Evolutionary conservation across 495 filamentous ascomycete species (phyloP), one percentile per base, ranked within the genome.

Genomic region (Aspergillus haitiensis): DNA sequence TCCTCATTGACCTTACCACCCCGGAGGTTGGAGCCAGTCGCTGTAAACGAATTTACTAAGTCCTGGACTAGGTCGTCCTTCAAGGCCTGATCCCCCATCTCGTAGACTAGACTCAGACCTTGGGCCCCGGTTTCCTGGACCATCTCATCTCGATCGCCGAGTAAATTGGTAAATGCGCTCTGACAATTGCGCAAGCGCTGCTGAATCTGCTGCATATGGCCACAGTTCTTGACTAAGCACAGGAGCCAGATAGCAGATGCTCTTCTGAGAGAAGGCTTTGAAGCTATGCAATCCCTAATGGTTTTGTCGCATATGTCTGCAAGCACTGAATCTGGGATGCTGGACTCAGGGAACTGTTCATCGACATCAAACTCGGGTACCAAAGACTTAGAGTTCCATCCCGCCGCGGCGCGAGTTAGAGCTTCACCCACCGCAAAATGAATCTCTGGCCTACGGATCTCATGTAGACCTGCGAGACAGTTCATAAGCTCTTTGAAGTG

Each of bases 111-210:
- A 12, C 89, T 85, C 32, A 98, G 82, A 12, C 94, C 94, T 61
- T 94, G 82, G 12, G 92, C 93, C 2, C 95, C 94, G 2, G 93
- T 92, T 70, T 98, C 94, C 70, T 97, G 94, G 7, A 97, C 91
- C 46, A 97, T 81, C 67, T 96, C 90, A 60, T 98, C 94, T 16
- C 93, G 81, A 67, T 95, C 92, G 11, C 86, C 84, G 35, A 98
- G 82, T n/a, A 96, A 84, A 13, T 86, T 78, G 75, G 92, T 89
- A 72, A 98, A 98, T 5, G 89, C 91, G 52, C 77, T 83, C 72
- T 98, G 94, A 69, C 88, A 94, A 61, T 89, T 81, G 58, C 87
- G 80, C 56, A 98, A 73, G 10, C 85, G 82, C 5, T 76, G 72
- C 68, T 94, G 88, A 42, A 97, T 79, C 60, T 89, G 83, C 18